Evolutionary conservation across 1,139 yeast species (phyloP).

Genomic region (Cylindricascospora bacillispora): DNA sequence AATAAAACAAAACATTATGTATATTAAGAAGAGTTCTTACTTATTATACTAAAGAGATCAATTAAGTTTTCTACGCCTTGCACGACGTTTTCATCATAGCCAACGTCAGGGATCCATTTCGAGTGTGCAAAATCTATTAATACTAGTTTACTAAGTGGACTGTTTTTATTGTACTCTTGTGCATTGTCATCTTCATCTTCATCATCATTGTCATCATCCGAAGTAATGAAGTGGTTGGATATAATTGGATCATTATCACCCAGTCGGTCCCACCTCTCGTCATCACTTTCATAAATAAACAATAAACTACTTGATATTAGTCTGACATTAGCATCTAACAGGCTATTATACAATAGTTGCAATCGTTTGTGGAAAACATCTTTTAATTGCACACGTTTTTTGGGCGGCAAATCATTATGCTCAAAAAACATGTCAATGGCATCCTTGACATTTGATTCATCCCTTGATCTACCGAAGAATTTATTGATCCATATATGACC

Average conservation of each 20-base stretch:
- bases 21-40: constrained; percentile 1
- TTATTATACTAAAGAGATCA: constrained; percentile 26
- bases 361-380: constrained; percentile 42
- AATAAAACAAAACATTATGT: no score
- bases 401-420: constrained; percentile 24
- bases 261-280: constrained; percentile 32
- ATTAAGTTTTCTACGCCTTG: constrained; percentile 55
- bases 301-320: constrained; percentile 66
- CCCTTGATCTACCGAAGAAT: constrained; percentile 53
- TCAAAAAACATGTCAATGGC: constrained; percentile 45
- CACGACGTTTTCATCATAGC: constrained; percentile 59
- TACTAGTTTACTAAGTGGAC: constrained; percentile 40
- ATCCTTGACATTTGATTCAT: constrained; percentile 30
- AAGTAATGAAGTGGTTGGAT: constrained; percentile 24
- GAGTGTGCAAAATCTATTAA: constrained; percentile 91
- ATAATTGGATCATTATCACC: constrained; percentile 32
- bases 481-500: constrained; percentile 43
- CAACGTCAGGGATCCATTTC: constrained; percentile 44
- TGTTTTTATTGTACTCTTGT: neutral
- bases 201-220: constrained; percentile 25
- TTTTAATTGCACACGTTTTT: constrained; percentile 27
- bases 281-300: constrained; percentile 62
- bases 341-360: constrained; percentile 49
- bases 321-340: constrained; percentile 50
- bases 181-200: constrained; percentile 16